Percentiles rank a stretch among this genome's conserved stretches.
These are phyloP conservation scores for Blastobotrys arbuscula DNA, from an alignment of 1,139 yeast genomes.

Conservation along the genomic window DNA sequence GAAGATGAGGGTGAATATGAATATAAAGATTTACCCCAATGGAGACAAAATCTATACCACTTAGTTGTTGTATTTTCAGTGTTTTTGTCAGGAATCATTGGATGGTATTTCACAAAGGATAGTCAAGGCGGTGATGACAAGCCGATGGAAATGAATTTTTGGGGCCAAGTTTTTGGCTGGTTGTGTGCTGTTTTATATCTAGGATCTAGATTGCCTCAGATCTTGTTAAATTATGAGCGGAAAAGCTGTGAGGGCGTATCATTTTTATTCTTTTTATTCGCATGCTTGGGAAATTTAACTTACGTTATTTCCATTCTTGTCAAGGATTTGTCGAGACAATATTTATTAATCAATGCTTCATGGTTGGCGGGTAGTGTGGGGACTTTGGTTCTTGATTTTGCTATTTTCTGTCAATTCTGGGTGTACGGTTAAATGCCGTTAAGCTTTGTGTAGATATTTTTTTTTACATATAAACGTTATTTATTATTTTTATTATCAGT, in stretches of 20 bases:
- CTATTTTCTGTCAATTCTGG: slow-evolving; percentile 84
- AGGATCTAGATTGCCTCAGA: slow-evolving; percentile 89
- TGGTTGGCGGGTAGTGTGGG: slow-evolving; percentile 95
- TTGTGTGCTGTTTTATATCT: slow-evolving; percentile 78
- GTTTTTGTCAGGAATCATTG: slow-evolving; percentile 69
- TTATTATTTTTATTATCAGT: background rate
- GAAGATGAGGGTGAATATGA: slow-evolving; percentile 11
- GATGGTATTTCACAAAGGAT: slow-evolving; percentile 63
- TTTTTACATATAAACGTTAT: slow-evolving; percentile 3
- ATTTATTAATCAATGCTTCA: slow-evolving; percentile 73
- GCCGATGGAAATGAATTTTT: slow-evolving; percentile 49
- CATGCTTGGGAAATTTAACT: slow-evolving; percentile 86
- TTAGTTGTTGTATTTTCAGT: slow-evolving; percentile 63
- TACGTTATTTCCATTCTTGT: slow-evolving; percentile 82
- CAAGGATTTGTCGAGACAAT: slow-evolving; percentile 56
- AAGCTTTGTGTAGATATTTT: background rate
- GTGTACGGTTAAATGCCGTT: slow-evolving; percentile 60
- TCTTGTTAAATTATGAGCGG: slow-evolving; percentile 70
- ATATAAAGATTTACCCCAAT: slow-evolving; percentile 14
- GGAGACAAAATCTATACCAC: slow-evolving; percentile 43
- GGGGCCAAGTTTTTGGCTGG: slow-evolving; percentile 91
- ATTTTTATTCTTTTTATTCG: slow-evolving; percentile 84
- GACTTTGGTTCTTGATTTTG: slow-evolving; percentile 72
- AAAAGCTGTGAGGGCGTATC: slow-evolving; percentile 92
- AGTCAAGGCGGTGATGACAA: slow-evolving; percentile 14